Base-by-base conservation (phyloP, 805 yeast species). In the Yamadazyma nakazawae region DNA sequence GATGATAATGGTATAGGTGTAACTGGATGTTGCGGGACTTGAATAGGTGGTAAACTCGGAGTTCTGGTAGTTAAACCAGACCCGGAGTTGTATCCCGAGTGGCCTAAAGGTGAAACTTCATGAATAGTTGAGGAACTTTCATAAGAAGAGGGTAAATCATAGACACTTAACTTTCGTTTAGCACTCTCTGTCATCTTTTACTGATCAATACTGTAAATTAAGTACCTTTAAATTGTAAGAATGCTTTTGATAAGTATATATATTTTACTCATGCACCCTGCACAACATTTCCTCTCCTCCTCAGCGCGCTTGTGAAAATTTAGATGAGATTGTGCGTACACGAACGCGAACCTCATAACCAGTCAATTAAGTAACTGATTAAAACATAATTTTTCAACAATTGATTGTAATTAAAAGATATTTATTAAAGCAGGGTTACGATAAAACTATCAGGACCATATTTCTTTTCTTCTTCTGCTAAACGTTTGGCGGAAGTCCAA, bases 401-500 rank as follows among this genome's bases (percentile, higher is more conserved):
- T 21, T 21, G 32, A 28, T 28, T 28, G n/a, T 28, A 13, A 5
- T 28, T 10, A 28, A 28, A 28, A 28, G 32, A 28, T 28, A 28
- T 28, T 12, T 28, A 28, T 13, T 28, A 28, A 28, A 28, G 12
- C 32, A 28, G 32, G 32, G 32, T n/a, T 26, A 25, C 41, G 25
- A 38, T 38, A 8, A 17, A 35, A 34, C 39, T 25, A 24, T 47
- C 41, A 5, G 40, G 19, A 1, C 65, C 65, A 36, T 48, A 55
- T 40, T 24, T 18, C 2, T 17, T 13, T 36, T 50, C 57, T 44
- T 60, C 66, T 7, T 41, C 34, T 24, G 50, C 56, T 3, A 61
- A 40, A 26, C 42, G 49, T 42, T 54, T 62, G n/a, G 62, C 52
- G 8, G 76, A 58, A 0, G 74, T 61, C 84, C 84, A 79, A 0